phyloP scores from a whole-genome alignment of 2,329 filamentous ascomycete species.

The Coleophoma cylindrospora region DNA sequence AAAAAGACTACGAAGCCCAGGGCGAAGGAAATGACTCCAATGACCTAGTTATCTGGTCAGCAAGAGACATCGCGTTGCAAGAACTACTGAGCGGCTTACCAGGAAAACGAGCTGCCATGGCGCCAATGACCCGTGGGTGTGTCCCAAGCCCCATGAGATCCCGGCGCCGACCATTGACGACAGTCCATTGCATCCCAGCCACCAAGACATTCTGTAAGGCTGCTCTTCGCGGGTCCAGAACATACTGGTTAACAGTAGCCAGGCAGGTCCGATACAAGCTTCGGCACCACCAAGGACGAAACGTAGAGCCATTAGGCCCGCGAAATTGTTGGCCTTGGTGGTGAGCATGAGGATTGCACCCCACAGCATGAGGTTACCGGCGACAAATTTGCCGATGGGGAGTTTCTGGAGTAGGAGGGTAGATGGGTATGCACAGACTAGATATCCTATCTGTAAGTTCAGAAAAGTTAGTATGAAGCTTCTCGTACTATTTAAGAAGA shows the following conservation, averaged over 20 bases:
- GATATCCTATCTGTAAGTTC: conserved; percentile 19
- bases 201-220: conserved; percentile 34
- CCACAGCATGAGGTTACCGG: conserved; percentile 4
- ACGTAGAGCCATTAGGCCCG: conserved; percentile 12
- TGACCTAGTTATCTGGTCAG: background rate
- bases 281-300: conserved; percentile 20
- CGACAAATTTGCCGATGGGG: conserved; percentile 27
- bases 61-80: background rate
- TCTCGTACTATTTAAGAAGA: background rate
- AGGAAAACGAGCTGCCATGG: conserved; percentile 1
- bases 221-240: conserved; percentile 27
- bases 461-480: background rate
- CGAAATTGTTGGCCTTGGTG: conserved; percentile 11
- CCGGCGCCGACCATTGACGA: background rate
- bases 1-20: background rate
- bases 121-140: background rate
- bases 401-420: conserved; percentile 23
- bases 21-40: background rate
- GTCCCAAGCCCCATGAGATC: conserved; percentile 1
- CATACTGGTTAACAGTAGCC: conserved; percentile 26
- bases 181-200: background rate
- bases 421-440: conserved; percentile 25
- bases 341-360: conserved; percentile 6
- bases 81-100: background rate
- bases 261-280: conserved; percentile 23